A percentile compares a stretch with the other conserved stretches of the same genome.
phyloP scores from a whole-genome alignment of 202 grass and related monocot genomes.

The Tripidium arundinaceum region DNA sequence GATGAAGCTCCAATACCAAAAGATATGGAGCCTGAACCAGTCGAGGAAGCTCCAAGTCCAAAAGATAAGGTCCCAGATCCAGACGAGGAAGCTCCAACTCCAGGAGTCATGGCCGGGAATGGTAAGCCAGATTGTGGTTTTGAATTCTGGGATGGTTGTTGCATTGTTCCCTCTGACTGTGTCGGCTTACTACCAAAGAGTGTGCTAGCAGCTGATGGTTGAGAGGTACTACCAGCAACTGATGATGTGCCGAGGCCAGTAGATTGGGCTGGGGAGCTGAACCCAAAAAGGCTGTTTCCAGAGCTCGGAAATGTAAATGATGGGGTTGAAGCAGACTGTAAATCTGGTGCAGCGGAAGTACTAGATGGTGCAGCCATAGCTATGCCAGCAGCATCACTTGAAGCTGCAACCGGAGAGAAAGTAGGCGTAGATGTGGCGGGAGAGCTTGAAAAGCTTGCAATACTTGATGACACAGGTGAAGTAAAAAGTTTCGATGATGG shows the following conservation, averaged over 20 bases:
- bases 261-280: constrained; percentile 50
- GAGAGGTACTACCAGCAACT: constrained; percentile 30
- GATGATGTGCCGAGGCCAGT: constrained; percentile 36
- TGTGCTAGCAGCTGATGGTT: constrained; percentile 26
- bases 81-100: constrained; percentile 26
- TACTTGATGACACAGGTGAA: constrained; percentile 13
- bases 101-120: constrained; percentile 12
- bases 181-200: constrained; percentile 39
- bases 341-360: constrained; percentile 23
- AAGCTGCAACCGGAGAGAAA: constrained; percentile 24
- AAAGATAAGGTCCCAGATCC: constrained; percentile 24
- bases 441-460: constrained; percentile 22
- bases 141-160: constrained; percentile 44
- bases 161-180: constrained; percentile 36
- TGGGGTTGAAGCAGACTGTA: constrained; percentile 27
- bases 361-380: constrained; percentile 22
- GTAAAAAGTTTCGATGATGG: constrained; percentile 5
- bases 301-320: constrained; percentile 55
- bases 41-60: constrained; percentile 28
- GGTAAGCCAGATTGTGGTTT: constrained; percentile 45
- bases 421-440: constrained; percentile 1
- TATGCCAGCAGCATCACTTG: constrained; percentile 20
- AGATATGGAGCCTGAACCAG: constrained; percentile 10
- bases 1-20: constrained; percentile 38
- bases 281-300: constrained; percentile 46